phyloP scores from a whole-genome alignment of 148 eudicot species.

The Vaccinium vitisidaea region DNA sequence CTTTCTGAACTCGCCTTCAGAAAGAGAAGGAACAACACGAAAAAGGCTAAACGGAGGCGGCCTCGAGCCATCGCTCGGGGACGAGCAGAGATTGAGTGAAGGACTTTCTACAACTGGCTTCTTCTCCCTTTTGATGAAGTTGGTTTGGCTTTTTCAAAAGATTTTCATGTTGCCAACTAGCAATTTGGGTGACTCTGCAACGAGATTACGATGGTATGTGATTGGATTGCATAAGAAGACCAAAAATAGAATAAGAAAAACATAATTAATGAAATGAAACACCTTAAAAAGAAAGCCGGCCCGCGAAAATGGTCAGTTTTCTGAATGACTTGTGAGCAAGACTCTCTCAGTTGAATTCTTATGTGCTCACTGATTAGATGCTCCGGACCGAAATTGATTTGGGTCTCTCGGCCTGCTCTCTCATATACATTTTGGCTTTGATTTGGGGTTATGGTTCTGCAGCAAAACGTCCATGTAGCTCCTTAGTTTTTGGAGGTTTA shows the following conservation, averaged over 20 bases:
- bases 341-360: too few species aligned
- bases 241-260: not conserved
- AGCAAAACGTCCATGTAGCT: too few species aligned
- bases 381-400: too few species aligned
- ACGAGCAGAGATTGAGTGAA: not conserved
- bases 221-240: not conserved
- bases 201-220: not conserved
- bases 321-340: too few species aligned
- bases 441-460: too few species aligned
- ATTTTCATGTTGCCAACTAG: not conserved
- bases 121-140: not conserved
- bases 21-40: conserved; percentile 15
- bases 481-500: too few species aligned
- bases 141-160: not conserved
- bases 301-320: not conserved
- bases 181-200: conserved; percentile 11
- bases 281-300: not conserved
- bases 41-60: not conserved
- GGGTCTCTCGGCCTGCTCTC: too few species aligned
- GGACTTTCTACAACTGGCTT: not conserved
- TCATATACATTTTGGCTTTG: too few species aligned
- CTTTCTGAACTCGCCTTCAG: conserved; percentile 20
- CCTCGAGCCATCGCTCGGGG: not conserved
- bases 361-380: too few species aligned
- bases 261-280: not conserved